These are phyloP conservation scores for Haplosporangium sp. DNA, from an alignment of 371 early-diverging fungal genomes.

Conservation along the genomic window DNA sequence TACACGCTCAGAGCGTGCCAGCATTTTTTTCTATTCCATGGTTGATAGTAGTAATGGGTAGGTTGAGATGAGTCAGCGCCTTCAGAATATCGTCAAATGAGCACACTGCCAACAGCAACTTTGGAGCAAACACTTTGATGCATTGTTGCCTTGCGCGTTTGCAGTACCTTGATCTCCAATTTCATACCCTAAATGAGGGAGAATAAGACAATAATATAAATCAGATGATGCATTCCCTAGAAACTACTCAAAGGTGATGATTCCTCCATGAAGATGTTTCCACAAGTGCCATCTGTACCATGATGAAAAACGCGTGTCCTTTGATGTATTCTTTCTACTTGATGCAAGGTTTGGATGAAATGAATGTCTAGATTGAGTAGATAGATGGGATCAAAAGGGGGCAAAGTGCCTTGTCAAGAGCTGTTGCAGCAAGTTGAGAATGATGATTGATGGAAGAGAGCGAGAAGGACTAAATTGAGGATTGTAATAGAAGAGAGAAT, in stretches of 20 bases:
- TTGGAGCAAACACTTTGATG: background rate
- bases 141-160: background rate
- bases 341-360: background rate
- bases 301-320: slow-evolving; percentile 13
- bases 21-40: slow-evolving; percentile 90
- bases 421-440: background rate
- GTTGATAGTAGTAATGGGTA: slow-evolving; percentile 39
- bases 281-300: background rate
- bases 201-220: background rate
- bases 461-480: background rate
- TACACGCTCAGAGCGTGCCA: slow-evolving; percentile 95
- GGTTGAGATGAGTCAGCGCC: background rate
- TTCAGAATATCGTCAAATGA: background rate
- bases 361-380: background rate
- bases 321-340: slow-evolving; percentile 4
- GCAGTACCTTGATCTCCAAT: slow-evolving; percentile 56
- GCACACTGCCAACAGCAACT: background rate
- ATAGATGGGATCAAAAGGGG: background rate
- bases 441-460: background rate
- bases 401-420: background rate
- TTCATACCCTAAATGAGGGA: slow-evolving; percentile 43
- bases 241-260: background rate
- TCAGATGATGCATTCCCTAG: background rate
- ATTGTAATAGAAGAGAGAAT: background rate
- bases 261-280: background rate